Conservation (phyloP, 176 grass and related monocot genomes). For the Alopecurus myosuroides region DNA sequence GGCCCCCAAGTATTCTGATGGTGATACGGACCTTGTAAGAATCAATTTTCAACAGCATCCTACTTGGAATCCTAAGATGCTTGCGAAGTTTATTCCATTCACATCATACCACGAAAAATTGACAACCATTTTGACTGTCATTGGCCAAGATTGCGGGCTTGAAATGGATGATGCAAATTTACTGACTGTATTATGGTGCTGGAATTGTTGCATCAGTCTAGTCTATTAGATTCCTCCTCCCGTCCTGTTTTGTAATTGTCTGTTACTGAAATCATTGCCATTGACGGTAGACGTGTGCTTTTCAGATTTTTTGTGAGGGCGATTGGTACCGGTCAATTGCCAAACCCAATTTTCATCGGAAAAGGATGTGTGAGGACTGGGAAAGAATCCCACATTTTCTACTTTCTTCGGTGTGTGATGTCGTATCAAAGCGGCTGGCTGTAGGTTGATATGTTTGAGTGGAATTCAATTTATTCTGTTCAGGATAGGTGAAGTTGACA, state of each 20-base stretch:
- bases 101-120: neutral
- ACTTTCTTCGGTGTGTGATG: constrained; percentile 1
- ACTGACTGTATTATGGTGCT: neutral
- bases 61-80: constrained; percentile 21
- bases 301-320: neutral
- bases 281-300: constrained; percentile 2
- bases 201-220: neutral
- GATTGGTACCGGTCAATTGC: neutral
- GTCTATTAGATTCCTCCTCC: neutral
- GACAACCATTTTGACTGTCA: constrained; percentile 8
- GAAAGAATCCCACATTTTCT: neutral
- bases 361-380: neutral
- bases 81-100: constrained; percentile 14
- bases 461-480: neutral
- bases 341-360: constrained; percentile 5
- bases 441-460: neutral
- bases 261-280: neutral
- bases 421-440: neutral
- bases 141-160: neutral
- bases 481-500: neutral
- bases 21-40: constrained; percentile 8
- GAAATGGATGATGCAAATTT: constrained; percentile 5
- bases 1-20: constrained; percentile 3
- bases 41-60: neutral
- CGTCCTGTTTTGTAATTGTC: neutral